These are phyloP conservation scores for Xerocomellus intermedius DNA, from an alignment of 768 basidiomycete species.

Conservation along the genomic window DNA sequence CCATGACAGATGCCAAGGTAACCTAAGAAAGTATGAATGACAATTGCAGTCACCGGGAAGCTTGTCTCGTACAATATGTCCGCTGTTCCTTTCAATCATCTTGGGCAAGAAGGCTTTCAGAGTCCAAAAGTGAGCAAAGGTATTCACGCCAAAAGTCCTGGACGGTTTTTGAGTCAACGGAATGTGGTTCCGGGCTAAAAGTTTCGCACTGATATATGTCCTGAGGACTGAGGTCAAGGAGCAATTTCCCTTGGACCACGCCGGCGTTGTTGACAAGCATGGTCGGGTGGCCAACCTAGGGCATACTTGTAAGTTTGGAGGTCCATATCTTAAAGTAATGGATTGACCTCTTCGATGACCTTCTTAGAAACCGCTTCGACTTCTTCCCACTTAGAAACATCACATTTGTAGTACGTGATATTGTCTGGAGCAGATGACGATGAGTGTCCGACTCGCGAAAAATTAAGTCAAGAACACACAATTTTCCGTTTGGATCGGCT, in stretches of 20 bases:
- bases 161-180: neutral
- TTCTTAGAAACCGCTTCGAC: conserved; percentile 72
- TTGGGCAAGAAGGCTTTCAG: conserved; percentile 90
- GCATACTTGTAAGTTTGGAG: neutral
- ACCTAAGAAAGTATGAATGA: conserved; percentile 46
- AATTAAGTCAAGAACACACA: conserved; percentile 41
- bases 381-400: conserved; percentile 86
- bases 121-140: conserved; percentile 87
- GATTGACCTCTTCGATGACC: conserved; percentile 72
- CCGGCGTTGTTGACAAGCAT: conserved; percentile 95
- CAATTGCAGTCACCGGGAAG: neutral
- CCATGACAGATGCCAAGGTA: conserved; percentile 74
- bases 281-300: conserved; percentile 82
- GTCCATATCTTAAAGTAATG: neutral
- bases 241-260: conserved; percentile 83
- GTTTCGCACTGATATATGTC: conserved; percentile 85
- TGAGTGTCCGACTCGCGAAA: neutral
- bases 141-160: conserved; percentile 90
- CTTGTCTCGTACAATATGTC: conserved; percentile 73
- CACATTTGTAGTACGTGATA: conserved; percentile 84
- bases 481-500: conserved; percentile 74
- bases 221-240: conserved; percentile 73
- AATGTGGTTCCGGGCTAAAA: conserved; percentile 39
- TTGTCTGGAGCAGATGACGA: conserved; percentile 49
- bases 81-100: conserved; percentile 73